These are phyloP conservation scores for Mangifera indica DNA, from an alignment of 345 rosid species.

Conservation along the genomic window DNA sequence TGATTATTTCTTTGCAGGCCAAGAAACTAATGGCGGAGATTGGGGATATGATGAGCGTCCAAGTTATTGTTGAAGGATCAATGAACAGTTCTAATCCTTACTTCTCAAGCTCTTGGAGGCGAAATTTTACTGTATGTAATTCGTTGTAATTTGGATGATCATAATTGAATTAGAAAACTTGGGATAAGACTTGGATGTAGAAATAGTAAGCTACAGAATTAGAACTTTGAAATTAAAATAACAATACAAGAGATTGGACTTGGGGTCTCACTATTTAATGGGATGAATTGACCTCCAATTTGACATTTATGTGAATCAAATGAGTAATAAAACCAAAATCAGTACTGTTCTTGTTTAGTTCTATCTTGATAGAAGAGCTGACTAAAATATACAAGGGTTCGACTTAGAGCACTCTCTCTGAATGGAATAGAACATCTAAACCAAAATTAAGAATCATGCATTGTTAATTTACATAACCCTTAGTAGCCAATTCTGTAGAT, in stretches of 20 bases:
- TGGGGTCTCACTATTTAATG: not conserved
- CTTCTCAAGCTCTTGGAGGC: conserved; percentile 94
- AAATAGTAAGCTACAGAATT: too few relatives aligned
- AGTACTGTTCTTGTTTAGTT: too few relatives aligned
- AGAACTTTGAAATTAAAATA: too few relatives aligned
- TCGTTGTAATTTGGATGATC: not conserved
- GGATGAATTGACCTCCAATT: not conserved
- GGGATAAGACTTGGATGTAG: too few relatives aligned
- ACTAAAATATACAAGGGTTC: too few relatives aligned
- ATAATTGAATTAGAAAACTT: too few relatives aligned
- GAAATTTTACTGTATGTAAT: conserved; percentile 62
- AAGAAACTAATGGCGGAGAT: conserved; percentile 62
- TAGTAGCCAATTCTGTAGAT: too few relatives aligned
- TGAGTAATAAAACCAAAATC: too few relatives aligned
- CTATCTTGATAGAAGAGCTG: too few relatives aligned
- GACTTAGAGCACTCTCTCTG: not conserved
- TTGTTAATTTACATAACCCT: too few relatives aligned
- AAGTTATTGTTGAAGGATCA: conserved; percentile 90
- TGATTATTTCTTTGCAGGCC: conserved; percentile 46
- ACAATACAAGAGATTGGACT: too few relatives aligned
- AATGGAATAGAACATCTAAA: not conserved
- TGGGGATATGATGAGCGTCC: conserved; percentile 88
- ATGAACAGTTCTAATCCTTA: conserved; percentile 94
- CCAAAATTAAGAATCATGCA: not conserved
- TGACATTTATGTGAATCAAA: too few relatives aligned